A percentile compares a stretch with the other conserved stretches of the same genome.
These are phyloP conservation scores for Porphyra umbilicalis DNA, from an alignment of 31 red algal genomes.

Conservation along the genomic window DNA sequence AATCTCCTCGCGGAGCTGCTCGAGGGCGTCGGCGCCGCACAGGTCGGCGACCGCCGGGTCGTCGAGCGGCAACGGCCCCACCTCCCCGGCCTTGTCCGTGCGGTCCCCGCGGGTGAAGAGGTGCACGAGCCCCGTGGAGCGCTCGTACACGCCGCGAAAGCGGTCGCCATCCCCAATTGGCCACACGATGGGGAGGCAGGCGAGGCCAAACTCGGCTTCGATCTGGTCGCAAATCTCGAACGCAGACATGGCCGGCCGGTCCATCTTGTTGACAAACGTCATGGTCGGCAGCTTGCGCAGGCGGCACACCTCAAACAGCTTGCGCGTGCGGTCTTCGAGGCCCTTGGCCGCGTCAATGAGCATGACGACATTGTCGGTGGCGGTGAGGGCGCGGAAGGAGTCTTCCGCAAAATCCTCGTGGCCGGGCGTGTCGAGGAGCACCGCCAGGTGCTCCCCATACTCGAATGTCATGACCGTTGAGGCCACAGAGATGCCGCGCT, in stretches of 20 bases:
- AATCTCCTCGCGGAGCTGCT: slow-evolving; percentile 52
- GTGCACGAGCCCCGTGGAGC: slow-evolving; percentile 42
- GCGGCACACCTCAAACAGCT: slow-evolving; percentile 85
- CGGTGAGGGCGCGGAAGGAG: slow-evolving; percentile 79
- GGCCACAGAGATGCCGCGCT: slow-evolving; percentile 92
- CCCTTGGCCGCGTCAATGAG: slow-evolving; percentile 91
- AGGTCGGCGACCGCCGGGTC: slow-evolving; percentile 16
- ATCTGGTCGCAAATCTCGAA: slow-evolving; percentile 82
- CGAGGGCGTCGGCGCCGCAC: slow-evolving; percentile 28
- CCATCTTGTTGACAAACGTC: slow-evolving; percentile 97
- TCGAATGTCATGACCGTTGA: slow-evolving; percentile 85
- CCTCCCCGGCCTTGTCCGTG: slow-evolving; percentile 37
- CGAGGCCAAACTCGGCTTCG: slow-evolving; percentile 49
- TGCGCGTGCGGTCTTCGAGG: slow-evolving; percentile 84
- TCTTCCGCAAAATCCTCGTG: slow-evolving; percentile 94
- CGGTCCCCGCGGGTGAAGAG: slow-evolving; percentile 37
- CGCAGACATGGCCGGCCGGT: slow-evolving; percentile 75
- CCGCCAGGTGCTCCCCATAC: slow-evolving; percentile 53
- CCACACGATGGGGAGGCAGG: slow-evolving; percentile 61
- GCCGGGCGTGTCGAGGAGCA: slow-evolving; percentile 88
- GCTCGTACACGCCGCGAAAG: slow-evolving; percentile 64
- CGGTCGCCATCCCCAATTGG: slow-evolving; percentile 81
- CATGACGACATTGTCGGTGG: slow-evolving; percentile 88
- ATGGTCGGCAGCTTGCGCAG: slow-evolving; percentile 74
- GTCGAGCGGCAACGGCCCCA: slow-evolving; percentile 17